Evolutionary conservation across 2,329 filamentous ascomycete species (phyloP), one percentile per base, ranked within the genome.

Genomic region (Albophoma yamanashiensis): DNA sequence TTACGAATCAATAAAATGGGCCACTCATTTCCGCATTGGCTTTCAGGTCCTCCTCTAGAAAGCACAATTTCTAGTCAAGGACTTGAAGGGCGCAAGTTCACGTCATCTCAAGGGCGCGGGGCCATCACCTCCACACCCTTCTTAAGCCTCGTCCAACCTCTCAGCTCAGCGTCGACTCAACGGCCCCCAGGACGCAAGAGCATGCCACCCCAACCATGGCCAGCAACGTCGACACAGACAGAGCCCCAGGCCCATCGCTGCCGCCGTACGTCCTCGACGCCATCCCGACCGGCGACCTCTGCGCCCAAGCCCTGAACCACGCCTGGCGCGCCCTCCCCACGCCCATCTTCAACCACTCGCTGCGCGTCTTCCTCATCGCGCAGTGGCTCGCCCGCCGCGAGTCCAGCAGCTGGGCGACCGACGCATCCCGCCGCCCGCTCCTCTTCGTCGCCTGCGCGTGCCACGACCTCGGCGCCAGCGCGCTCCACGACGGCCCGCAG

Each of bases 391-490:
- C 64, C 66, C 38, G 63, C 58, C 12, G 67, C 12, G 67, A 69
- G 50, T 15, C 22, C 56, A 60, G 56, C 45, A 43, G 56, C n/a
- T 67, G 62, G 58, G 25, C 47, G 58, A 22, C 47, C 0, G 36
- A 45, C 6, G 58, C 61, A 15, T 43, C 58, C 6, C 61, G 63
- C 5, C 57, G 65, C 1, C 56, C 58, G 1, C 60, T 71, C 20
- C 64, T 75, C 25, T 75, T 75, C 55, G 69, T 73, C 7, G 71
- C 71, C 0, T 68, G 70, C 52, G 65, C 74, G 22, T 70, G 69
- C 53, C 73, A 75, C 60, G 73, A 75, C 63, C 64, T 75, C 14
- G 73, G 73, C 43, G 62, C 68, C 2, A 66, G 70, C n/a, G 62
- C 66, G 17, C 59, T 60, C 2, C 67, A 69, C 60, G 71, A 74